These are phyloP conservation scores for Emergomyces orientalis DNA, from an alignment of 2,329 filamentous ascomycete genomes.

Conservation along the genomic window DNA sequence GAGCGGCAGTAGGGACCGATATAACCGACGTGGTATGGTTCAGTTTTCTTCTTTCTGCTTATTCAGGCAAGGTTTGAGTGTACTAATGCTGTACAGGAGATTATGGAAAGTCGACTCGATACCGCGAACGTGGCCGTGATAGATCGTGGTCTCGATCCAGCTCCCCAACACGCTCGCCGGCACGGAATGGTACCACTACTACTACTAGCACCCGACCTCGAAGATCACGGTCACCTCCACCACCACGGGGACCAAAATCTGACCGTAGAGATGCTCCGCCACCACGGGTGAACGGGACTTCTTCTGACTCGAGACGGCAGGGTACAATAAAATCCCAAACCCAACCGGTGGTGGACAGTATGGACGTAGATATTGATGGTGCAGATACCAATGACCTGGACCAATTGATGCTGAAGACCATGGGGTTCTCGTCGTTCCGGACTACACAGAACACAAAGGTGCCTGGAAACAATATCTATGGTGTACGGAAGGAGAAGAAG, in stretches of 20 bases:
- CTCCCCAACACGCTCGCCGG: slow-evolving; percentile 25
- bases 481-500: slow-evolving; percentile 84
- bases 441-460: slow-evolving; percentile 85
- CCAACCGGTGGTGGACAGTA: slow-evolving; percentile 17
- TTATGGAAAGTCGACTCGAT: slow-evolving; percentile 24
- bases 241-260: slow-evolving; percentile 26
- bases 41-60: slow-evolving; percentile 6
- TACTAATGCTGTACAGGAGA: slow-evolving; percentile 5
- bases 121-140: slow-evolving; percentile 24
- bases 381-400: slow-evolving; percentile 48
- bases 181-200: slow-evolving; percentile 26
- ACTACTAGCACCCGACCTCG: neutral
- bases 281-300: slow-evolving; percentile 18
- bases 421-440: slow-evolving; percentile 83
- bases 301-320: slow-evolving; percentile 17
- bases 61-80: neutral
- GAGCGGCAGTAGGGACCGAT: slow-evolving; percentile 23
- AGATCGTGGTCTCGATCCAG: slow-evolving; percentile 22
- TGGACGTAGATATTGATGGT: slow-evolving; percentile 28
- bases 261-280: slow-evolving; percentile 21
- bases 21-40: slow-evolving; percentile 33
- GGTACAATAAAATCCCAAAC: slow-evolving; percentile 22
- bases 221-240: slow-evolving; percentile 18
- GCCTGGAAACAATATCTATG: slow-evolving; percentile 74
- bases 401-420: slow-evolving; percentile 70